Evolutionary conservation across 192 early-diverging fungal genomes (phyloP).

Genomic region (Cetraspora pellucida): DNA sequence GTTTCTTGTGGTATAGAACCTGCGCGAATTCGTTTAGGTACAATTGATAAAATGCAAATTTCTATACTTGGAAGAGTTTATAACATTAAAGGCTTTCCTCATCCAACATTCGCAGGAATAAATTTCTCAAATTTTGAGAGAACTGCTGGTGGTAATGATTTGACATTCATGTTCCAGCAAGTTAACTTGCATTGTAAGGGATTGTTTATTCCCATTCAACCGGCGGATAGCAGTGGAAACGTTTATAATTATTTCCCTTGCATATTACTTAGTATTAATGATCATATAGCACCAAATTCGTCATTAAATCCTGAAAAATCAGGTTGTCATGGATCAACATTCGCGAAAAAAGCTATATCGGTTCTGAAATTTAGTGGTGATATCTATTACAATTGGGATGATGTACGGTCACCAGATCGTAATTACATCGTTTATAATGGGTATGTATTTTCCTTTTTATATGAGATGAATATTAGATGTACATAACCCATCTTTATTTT

Average conservation of each 20-base stretch:
- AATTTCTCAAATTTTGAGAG: background rate
- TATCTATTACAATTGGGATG: conserved; percentile 68
- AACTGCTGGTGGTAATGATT: conserved; percentile 64
- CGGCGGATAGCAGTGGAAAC: conserved; percentile 39
- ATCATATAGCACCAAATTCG: conserved; percentile 43
- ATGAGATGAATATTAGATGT: background rate
- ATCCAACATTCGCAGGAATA: background rate
- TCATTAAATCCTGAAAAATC: conserved; percentile 53
- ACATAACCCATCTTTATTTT: background rate
- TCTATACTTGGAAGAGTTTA: conserved; percentile 69
- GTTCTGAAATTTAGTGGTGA: conserved; percentile 60
- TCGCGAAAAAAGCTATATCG: conserved; percentile 37
- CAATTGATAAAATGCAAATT: conserved; percentile 44
- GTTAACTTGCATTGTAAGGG: conserved; percentile 69
- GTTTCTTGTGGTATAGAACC: conserved; percentile 55
- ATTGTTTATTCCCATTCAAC: conserved; percentile 42
- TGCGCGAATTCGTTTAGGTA: conserved; percentile 44
- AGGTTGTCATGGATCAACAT: conserved; percentile 60
- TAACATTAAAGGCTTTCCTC: conserved; percentile 49
- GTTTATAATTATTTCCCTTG: conserved; percentile 74
- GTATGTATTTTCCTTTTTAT: conserved; percentile 30
- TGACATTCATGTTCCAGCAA: conserved; percentile 78
- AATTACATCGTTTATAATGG: conserved; percentile 77
- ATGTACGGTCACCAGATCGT: conserved; percentile 53
- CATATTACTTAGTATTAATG: conserved; percentile 48